Percentiles rank a stretch among this genome's conserved stretches.
Evolutionary conservation across 164 flowering plant species (phyloP).

Genomic region (Vitis rotundifolia): DNA sequence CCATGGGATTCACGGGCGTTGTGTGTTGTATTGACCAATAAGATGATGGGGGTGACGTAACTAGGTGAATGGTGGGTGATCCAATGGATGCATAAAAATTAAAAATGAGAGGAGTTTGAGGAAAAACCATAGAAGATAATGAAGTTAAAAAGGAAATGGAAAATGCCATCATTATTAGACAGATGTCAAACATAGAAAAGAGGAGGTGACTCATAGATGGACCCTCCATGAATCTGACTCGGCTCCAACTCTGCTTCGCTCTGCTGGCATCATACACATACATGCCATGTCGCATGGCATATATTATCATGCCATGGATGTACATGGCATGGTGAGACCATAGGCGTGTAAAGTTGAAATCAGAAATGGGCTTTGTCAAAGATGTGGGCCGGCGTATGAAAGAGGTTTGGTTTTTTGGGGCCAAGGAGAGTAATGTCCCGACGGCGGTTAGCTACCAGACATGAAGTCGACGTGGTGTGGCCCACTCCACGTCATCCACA

Average conservation of each 20-base stretch:
- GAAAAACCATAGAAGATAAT: too few species aligned
- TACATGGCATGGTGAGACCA: neutral
- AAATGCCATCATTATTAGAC: neutral
- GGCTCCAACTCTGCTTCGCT: conserved; percentile 10
- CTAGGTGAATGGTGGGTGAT: too few species aligned
- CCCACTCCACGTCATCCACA: conserved; percentile 25
- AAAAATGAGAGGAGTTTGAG: too few species aligned
- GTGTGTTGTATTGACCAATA: too few species aligned
- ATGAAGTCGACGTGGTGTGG: conserved; percentile 8
- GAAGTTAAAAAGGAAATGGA: neutral
- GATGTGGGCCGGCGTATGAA: neutral
- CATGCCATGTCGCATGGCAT: too few species aligned
- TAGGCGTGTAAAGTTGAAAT: neutral
- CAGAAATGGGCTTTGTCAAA: too few species aligned
- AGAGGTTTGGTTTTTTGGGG: conserved; percentile 5
- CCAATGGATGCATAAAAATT: too few species aligned
- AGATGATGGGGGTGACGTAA: too few species aligned
- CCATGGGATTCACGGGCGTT: too few species aligned
- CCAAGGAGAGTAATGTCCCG: neutral
- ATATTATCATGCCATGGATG: too few species aligned
- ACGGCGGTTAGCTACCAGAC: conserved; percentile 11
- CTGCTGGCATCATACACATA: neutral
- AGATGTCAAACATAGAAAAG: neutral
- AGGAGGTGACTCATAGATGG: conserved; percentile 9
- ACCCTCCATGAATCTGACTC: conserved; percentile 18